phyloP scores from a whole-genome alignment of 805 yeast genomes.

The Helenozyma baotianmanensis region DNA sequence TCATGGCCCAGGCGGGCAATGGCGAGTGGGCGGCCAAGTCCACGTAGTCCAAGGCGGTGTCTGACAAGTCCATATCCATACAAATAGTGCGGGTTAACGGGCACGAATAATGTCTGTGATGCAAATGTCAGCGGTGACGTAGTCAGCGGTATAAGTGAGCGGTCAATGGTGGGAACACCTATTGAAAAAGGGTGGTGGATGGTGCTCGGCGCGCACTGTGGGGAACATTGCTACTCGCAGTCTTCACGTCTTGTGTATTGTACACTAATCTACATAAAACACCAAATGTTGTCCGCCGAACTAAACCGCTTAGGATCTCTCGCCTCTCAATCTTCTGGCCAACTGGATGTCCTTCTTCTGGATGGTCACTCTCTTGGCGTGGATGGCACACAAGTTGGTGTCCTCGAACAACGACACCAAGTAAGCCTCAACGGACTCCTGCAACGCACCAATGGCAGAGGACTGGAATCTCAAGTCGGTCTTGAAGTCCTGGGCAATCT shows the following conservation, averaged over 20 bases:
- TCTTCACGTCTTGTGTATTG: constrained; percentile 10
- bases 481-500: constrained; percentile 44
- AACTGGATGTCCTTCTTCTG: constrained; percentile 46
- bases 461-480: constrained; percentile 44
- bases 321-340: constrained; percentile 47
- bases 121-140: background rate
- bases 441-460: constrained; percentile 44
- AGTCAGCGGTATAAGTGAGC: background rate
- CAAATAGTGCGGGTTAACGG: too few relatives aligned
- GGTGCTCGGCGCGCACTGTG: background rate
- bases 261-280: constrained; percentile 15
- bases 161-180: background rate
- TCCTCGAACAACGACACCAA: constrained; percentile 43
- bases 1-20: constrained; percentile 13
- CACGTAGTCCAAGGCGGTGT: constrained; percentile 9
- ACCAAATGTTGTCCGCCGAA: constrained; percentile 2
- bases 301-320: constrained; percentile 26
- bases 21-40: constrained; percentile 15
- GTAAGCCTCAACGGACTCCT: constrained; percentile 45
- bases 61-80: constrained; percentile 5
- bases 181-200: background rate
- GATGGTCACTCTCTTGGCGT: constrained; percentile 45
- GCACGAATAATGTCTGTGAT: constrained; percentile 3
- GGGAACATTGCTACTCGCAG: background rate
- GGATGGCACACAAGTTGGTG: constrained; percentile 46